A percentile compares a stretch with the other conserved stretches of the same genome.
Evolutionary conservation across 352 stramenopile species (phyloP).

Genomic region (Pythium chondricola): DNA sequence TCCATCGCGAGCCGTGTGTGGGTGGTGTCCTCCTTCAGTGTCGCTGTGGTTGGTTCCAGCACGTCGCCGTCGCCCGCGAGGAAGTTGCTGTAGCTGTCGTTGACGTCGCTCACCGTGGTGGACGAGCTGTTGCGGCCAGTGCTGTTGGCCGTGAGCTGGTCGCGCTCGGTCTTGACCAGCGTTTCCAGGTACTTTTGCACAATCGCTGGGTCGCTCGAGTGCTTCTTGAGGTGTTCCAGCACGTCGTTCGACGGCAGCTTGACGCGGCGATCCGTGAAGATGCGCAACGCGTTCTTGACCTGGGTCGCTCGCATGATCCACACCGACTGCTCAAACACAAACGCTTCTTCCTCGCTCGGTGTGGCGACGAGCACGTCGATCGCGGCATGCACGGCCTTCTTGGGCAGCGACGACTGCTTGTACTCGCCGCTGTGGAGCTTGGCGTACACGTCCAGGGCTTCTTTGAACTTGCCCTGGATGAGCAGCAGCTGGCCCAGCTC

Average conservation of each 20-base stretch:
- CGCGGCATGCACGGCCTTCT: slow-evolving; percentile 82
- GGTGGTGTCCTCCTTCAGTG: slow-evolving; percentile 49
- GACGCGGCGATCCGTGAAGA: slow-evolving; percentile 75
- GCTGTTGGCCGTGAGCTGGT: slow-evolving; percentile 17
- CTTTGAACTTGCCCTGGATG: slow-evolving; percentile 57
- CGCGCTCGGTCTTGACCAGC: slow-evolving; percentile 47
- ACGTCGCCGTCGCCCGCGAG: slow-evolving; percentile 59
- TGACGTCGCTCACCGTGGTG: slow-evolving; percentile 26
- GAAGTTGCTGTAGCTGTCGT: slow-evolving; percentile 83
- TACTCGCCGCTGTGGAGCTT: slow-evolving; percentile 72
- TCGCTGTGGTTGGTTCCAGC: slow-evolving; percentile 17
- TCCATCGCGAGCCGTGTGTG: slow-evolving; percentile 82
- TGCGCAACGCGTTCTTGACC: slow-evolving; percentile 70
- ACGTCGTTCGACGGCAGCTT: slow-evolving; percentile 73
- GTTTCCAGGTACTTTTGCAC: slow-evolving; percentile 82
- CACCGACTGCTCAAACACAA: slow-evolving; percentile 86
- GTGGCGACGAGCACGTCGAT: slow-evolving; percentile 85
- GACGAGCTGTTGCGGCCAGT: slow-evolving; percentile 7
- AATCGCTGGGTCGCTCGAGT: slow-evolving; percentile 66
- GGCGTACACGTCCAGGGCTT: slow-evolving; percentile 80
- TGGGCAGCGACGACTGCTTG: slow-evolving; percentile 83
- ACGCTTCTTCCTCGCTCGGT: slow-evolving; percentile 64
- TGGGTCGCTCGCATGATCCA: slow-evolving; percentile 78
- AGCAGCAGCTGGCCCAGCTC: slow-evolving; percentile 66
- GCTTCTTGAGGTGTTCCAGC: slow-evolving; percentile 63